phyloP scores from a whole-genome alignment of 148 eudicot genomes.

The Cornus suecica region DNA sequence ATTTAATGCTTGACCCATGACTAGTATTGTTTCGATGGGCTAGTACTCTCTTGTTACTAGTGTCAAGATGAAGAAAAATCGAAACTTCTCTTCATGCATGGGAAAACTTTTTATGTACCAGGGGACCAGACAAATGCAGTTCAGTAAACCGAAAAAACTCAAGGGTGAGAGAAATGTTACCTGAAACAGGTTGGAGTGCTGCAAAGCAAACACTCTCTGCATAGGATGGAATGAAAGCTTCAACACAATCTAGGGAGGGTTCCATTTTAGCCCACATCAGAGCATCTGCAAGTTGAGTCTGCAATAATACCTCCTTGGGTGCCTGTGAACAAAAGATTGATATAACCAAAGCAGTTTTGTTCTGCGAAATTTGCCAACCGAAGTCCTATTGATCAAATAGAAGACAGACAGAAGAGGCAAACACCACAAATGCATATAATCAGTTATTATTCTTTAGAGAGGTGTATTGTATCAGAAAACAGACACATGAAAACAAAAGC shows the following conservation, averaged over 20 bases:
- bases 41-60: not conserved
- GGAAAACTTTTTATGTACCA: not conserved
- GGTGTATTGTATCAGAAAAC: no score
- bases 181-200: conserved; percentile 49
- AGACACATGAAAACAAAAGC: no score
- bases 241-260: conserved; percentile 21
- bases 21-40: not conserved
- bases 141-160: not conserved
- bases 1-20: no score
- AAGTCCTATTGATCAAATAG: no score
- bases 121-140: not conserved
- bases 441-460: no score
- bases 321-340: conserved; percentile 29
- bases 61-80: not conserved
- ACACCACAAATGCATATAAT: no score
- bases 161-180: conserved; percentile 13
- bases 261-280: conserved; percentile 39
- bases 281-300: conserved; percentile 40
- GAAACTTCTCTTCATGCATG: not conserved
- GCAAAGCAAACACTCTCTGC: conserved; percentile 47
- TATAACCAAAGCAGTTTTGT: no score
- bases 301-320: conserved; percentile 42
- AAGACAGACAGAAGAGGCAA: no score
- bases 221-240: conserved; percentile 35
- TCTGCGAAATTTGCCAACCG: no score